phyloP scores from a whole-genome alignment of 306 rosid genomes.

The Bauhinia variegata region DNA sequence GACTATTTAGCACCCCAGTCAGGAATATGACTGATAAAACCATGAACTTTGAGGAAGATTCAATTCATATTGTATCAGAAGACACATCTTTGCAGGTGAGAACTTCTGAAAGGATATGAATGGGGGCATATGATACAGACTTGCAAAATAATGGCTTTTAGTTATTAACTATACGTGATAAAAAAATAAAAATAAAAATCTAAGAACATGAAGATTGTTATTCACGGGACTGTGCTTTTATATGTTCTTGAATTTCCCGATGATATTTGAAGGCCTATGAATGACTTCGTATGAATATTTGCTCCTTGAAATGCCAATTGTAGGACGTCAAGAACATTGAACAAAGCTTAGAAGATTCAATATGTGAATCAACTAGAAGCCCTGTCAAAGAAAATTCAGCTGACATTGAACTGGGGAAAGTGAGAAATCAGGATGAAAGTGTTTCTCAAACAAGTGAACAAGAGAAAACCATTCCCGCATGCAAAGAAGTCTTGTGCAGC shows the following conservation, averaged over 20 bases:
- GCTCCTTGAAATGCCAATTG: slow-evolving; percentile 24
- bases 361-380: slow-evolving; percentile 31
- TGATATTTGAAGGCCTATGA: slow-evolving; percentile 4
- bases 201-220: slow-evolving; percentile 13
- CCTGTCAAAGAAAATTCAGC: slow-evolving; percentile 36
- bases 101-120: slow-evolving; percentile 32
- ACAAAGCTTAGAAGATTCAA: slow-evolving; percentile 31
- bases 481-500: slow-evolving; percentile 58
- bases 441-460: slow-evolving; percentile 30
- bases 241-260: background rate
- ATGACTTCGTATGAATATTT: slow-evolving; percentile 33
- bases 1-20: slow-evolving; percentile 52
- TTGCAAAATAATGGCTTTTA: slow-evolving; percentile 20
- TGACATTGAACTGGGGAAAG: slow-evolving; percentile 23
- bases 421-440: slow-evolving; percentile 27
- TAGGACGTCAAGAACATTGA: slow-evolving; percentile 47
- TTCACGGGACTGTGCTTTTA: background rate
- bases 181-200: background rate
- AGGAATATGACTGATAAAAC: slow-evolving; percentile 31
- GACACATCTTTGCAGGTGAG: slow-evolving; percentile 38
- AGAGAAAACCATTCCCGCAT: slow-evolving; percentile 44
- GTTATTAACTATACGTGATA: slow-evolving; percentile 12
- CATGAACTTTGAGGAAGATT: slow-evolving; percentile 34
- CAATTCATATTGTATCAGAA: slow-evolving; percentile 32
- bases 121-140: slow-evolving; percentile 1